Conservation (phyloP, 257 asterid species). For the Ligustrum vulgare region DNA sequence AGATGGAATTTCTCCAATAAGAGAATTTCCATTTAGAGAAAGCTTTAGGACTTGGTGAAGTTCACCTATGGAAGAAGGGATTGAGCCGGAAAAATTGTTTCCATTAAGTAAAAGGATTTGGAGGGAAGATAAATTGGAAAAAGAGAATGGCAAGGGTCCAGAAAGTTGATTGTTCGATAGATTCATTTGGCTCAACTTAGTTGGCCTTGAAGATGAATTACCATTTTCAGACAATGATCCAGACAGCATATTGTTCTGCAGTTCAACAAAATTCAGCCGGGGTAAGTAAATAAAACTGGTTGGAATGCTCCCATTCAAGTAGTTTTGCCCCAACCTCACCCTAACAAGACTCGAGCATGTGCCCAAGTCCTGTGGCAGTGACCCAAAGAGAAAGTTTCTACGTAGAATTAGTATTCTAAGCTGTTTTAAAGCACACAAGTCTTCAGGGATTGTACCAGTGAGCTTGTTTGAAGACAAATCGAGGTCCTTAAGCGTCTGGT, state of each 20-base stretch:
- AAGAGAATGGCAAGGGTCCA: conserved; percentile 67
- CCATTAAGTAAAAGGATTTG: conserved; percentile 65
- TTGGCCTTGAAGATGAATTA: conserved; percentile 39
- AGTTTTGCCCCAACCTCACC: conserved; percentile 83
- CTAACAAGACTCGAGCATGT: conserved; percentile 74
- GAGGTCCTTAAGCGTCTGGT: conserved; percentile 52
- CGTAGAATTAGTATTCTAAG: conserved; percentile 65
- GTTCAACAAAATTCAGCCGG: conserved; percentile 67
- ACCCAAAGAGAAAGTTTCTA: conserved; percentile 70
- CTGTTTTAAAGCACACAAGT: conserved; percentile 58
- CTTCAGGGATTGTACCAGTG: conserved; percentile 78
- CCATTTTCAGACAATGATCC: conserved; percentile 62
- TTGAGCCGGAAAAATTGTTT: conserved; percentile 68
- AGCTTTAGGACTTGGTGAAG: conserved; percentile 65
- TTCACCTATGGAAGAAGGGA: conserved; percentile 76
- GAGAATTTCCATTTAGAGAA: conserved; percentile 60
- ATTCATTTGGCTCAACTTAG: conserved; percentile 59
- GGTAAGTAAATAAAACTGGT: conserved; percentile 76
- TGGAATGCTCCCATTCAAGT: conserved; percentile 83
- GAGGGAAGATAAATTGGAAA: conserved; percentile 63
- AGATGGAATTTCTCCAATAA: conserved; percentile 67
- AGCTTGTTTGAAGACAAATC: conserved; percentile 93
- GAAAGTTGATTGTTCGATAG: conserved; percentile 77
- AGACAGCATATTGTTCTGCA: conserved; percentile 76
- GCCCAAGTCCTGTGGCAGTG: conserved; percentile 72